A percentile compares a stretch with the other conserved stretches of the same genome.
Conservation (phyloP, 2,329 filamentous ascomycete species). For the Dichotomopilus funicola region DNA sequence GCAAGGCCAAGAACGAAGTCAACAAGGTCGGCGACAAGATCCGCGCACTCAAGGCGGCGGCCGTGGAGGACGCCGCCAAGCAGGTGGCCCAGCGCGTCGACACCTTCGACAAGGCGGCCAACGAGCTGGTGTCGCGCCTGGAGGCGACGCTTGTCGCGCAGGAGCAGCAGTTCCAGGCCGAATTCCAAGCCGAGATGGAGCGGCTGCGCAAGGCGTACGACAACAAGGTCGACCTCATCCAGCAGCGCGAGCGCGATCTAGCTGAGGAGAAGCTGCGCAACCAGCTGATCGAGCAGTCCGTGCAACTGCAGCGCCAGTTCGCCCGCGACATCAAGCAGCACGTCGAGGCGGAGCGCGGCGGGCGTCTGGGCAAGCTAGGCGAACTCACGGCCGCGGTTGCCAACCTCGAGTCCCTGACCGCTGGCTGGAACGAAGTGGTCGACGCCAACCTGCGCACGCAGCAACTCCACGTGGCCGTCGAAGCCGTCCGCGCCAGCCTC, state of each 20-base stretch:
- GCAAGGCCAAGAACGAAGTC: constrained; percentile 80
- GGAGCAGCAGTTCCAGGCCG: constrained; percentile 74
- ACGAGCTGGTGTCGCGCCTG: constrained; percentile 80
- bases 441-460: constrained; percentile 89
- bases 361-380: constrained; percentile 77
- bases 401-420: constrained; percentile 81
- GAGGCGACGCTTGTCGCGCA: constrained; percentile 76
- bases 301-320: constrained; percentile 82
- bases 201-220: constrained; percentile 72
- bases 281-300: constrained; percentile 81
- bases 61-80: constrained; percentile 64
- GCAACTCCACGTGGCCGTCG: constrained; percentile 91
- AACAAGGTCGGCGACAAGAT: constrained; percentile 74
- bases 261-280: constrained; percentile 80
- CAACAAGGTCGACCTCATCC: constrained; percentile 68
- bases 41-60: constrained; percentile 60
- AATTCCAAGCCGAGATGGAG: constrained; percentile 82
- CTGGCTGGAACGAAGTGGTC: constrained; percentile 84
- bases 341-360: constrained; percentile 82
- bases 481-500: constrained; percentile 80
- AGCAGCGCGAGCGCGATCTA: constrained; percentile 72
- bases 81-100: constrained; percentile 65
- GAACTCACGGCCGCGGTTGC: constrained; percentile 71
- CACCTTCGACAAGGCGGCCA: constrained; percentile 81
- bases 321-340: constrained; percentile 67